A percentile compares a stretch with the other conserved stretches of the same genome.
Evolutionary conservation across 1,284 basidiomycete species (phyloP).

Genomic region (Ceratobasidium sp.): DNA sequence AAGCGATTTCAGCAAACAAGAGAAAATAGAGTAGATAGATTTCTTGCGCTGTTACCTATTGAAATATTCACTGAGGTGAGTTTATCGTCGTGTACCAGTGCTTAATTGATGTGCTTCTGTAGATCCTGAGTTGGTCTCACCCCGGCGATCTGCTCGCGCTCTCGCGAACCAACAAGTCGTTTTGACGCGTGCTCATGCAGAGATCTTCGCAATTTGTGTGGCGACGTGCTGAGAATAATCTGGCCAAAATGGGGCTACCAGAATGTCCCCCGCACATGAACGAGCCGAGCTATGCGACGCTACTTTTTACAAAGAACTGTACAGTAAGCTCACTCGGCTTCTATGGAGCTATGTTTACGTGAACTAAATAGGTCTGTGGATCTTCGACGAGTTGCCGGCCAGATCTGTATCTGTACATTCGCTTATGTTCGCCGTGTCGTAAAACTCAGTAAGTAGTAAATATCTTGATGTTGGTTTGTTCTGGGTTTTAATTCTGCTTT

Average conservation of each 20-base stretch:
- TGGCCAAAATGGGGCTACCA: neutral
- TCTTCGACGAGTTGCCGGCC: neutral
- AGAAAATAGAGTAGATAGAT: no score
- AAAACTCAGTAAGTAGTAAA: neutral
- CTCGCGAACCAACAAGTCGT: neutral
- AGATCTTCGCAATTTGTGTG: neutral
- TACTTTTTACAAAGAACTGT: slow-evolving; percentile 3
- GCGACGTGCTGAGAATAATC: neutral
- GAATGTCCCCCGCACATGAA: neutral
- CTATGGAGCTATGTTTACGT: neutral
- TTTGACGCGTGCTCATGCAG: neutral
- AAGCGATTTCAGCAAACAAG: no score
- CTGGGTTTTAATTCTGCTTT: neutral
- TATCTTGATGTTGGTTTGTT: neutral
- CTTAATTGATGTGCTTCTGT: neutral
- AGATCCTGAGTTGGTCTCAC: neutral
- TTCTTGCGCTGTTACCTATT: no score
- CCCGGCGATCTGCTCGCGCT: neutral
- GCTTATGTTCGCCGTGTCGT: neutral
- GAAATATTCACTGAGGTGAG: no score
- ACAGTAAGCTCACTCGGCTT: neutral
- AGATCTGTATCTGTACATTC: neutral
- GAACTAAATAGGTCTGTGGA: neutral
- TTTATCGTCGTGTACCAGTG: no score
- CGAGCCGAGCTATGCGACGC: neutral